Evolutionary conservation across 164 flowering plant species (phyloP).

Genomic region (Platanus orientalis): DNA sequence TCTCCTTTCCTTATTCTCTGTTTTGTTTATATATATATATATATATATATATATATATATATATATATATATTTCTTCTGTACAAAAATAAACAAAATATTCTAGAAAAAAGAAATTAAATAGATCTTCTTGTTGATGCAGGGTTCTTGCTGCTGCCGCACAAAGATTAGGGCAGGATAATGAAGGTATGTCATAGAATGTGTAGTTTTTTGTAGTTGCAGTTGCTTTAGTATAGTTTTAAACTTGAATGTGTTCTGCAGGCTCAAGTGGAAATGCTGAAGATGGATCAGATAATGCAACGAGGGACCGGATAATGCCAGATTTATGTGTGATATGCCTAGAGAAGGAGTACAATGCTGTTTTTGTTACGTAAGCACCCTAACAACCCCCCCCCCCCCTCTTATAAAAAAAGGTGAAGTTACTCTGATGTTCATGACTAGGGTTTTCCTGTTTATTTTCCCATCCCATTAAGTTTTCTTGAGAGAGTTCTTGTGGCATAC

Average conservation of each 20-base stretch:
- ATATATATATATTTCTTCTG: too few relatives aligned
- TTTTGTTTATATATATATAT: too few relatives aligned
- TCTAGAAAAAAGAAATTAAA: neutral
- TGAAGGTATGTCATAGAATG: conserved; percentile 46
- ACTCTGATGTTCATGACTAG: neutral
- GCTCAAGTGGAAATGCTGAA: conserved; percentile 39
- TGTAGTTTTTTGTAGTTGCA: neutral
- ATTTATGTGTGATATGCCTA: conserved; percentile 92
- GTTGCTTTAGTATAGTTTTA: conserved; percentile 1
- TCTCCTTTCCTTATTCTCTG: too few relatives aligned
- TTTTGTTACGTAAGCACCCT: conserved; percentile 81
- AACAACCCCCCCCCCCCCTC: neutral
- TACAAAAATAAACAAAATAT: too few relatives aligned
- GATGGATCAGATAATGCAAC: conserved; percentile 46
- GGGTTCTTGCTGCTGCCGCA: conserved; percentile 96
- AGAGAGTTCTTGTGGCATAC: neutral
- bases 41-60: too few relatives aligned
- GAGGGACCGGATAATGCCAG: conserved; percentile 59
- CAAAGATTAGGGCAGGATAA: conserved; percentile 53
- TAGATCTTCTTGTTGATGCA: conserved; percentile 27
- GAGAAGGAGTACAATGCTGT: conserved; percentile 93
- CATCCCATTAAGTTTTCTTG: neutral
- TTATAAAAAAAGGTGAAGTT: neutral
- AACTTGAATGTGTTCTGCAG: conserved; percentile 25
- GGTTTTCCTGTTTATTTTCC: neutral